Conservation (phyloP, 805 yeast species). For the Ogataea paraovalis region DNA sequence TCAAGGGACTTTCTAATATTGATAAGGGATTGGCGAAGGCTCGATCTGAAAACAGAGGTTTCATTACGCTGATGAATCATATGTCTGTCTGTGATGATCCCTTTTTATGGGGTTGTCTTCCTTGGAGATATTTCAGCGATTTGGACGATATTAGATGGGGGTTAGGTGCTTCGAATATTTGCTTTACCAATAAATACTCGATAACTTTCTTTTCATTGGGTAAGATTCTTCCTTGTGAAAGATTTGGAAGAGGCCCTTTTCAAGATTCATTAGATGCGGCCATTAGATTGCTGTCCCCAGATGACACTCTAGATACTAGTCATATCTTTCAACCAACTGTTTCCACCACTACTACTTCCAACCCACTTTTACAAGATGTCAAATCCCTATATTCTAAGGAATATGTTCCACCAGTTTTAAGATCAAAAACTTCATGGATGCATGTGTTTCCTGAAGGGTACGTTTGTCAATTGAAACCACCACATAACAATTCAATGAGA, state of each 20-base stretch:
- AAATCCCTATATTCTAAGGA: conserved; percentile 26
- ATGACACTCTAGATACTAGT: conserved; percentile 54
- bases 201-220: conserved; percentile 78
- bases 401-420: conserved; percentile 52
- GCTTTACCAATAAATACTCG: conserved; percentile 56
- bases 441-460: conserved; percentile 95
- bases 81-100: conserved; percentile 95
- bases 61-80: conserved; percentile 87
- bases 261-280: conserved; percentile 89
- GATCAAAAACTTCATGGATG: conserved; percentile 78
- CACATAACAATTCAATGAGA: conserved; percentile 81
- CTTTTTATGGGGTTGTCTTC: conserved; percentile 79
- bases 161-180: conserved; percentile 86
- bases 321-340: conserved; percentile 23
- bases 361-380: conserved; percentile 9
- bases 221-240: conserved; percentile 76
- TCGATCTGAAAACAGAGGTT: conserved; percentile 62
- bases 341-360: background rate
- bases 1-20: conserved; percentile 59
- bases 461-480: conserved; percentile 79
- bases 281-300: conserved; percentile 72
- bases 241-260: conserved; percentile 92
- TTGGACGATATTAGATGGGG: conserved; percentile 85
- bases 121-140: conserved; percentile 59
- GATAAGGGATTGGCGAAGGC: conserved; percentile 63